phyloP scores from a whole-genome alignment of 495 filamentous ascomycete species.

The Tuber indicum region DNA sequence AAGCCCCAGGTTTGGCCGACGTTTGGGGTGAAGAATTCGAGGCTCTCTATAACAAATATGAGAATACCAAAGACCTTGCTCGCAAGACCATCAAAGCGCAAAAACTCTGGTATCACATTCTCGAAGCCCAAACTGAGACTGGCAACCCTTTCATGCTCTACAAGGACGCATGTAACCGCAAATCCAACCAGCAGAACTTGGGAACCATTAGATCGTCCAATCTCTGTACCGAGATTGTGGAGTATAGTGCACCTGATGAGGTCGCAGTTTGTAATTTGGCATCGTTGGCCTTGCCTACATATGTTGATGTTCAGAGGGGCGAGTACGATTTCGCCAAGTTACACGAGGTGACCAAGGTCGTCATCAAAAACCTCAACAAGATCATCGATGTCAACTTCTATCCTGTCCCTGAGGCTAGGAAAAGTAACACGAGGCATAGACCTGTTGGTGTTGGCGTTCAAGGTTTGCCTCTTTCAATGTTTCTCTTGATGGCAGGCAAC shows the following conservation, averaged over 20 bases:
- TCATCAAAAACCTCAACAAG: constrained; percentile 90
- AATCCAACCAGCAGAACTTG: constrained; percentile 99
- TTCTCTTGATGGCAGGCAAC: not conserved
- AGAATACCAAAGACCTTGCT: constrained; percentile 74
- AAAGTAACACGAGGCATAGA: constrained; percentile 90
- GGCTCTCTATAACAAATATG: constrained; percentile 88
- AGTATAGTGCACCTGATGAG: constrained; percentile 95
- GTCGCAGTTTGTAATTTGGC: constrained; percentile 98
- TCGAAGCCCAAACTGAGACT: constrained; percentile 97
- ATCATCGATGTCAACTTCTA: constrained; percentile 98
- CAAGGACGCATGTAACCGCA: constrained; percentile 95
- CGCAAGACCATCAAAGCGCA: constrained; percentile 90
- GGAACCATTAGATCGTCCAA: constrained; percentile 98
- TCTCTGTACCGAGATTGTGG: constrained; percentile 95
- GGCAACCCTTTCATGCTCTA: constrained; percentile 99
- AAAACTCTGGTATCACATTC: constrained; percentile 97
- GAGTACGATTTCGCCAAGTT: constrained; percentile 91
- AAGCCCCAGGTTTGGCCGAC: constrained; percentile 89
- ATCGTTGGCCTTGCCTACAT: constrained; percentile 83
- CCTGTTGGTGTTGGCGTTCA: constrained; percentile 95
- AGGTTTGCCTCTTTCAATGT: constrained; percentile 48
- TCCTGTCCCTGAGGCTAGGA: constrained; percentile 83
- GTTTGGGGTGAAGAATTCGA: constrained; percentile 97
- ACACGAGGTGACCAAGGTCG: constrained; percentile 82
- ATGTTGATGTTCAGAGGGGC: constrained; percentile 72